Conservation (phyloP, 208 protist genomes). For the Borovskyia barvae region DNA sequence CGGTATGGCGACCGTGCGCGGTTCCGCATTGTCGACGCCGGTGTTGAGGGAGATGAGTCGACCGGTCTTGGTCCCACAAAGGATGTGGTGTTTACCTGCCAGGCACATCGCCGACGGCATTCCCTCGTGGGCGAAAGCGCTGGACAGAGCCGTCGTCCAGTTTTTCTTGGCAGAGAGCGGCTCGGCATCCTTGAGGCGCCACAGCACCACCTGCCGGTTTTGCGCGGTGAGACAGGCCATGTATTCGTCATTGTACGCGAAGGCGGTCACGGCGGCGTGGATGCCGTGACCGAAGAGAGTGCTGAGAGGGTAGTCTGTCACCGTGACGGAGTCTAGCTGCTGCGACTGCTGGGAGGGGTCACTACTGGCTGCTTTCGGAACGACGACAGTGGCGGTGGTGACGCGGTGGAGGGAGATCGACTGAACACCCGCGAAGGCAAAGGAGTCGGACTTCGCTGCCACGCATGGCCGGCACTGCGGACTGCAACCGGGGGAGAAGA, state of each 20-base stretch:
- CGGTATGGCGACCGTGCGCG: conserved; percentile 34
- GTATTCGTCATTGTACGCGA: conserved; percentile 84
- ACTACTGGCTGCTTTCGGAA: conserved; percentile 19
- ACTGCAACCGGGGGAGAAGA: conserved; percentile 68
- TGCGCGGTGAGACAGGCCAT: conserved; percentile 57
- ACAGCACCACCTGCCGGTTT: conserved; percentile 46
- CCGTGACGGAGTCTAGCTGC: conserved; percentile 12
- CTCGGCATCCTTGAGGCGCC: conserved; percentile 54
- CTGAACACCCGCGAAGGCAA: conserved; percentile 59
- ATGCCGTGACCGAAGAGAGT: conserved; percentile 56
- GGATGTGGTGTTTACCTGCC: conserved; percentile 74
- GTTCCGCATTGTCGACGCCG: conserved; percentile 51
- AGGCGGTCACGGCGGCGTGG: conserved; percentile 46
- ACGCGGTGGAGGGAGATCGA: conserved; percentile 60
- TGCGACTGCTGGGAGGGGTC: conserved; percentile 9
- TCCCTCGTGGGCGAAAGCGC: conserved; percentile 62
- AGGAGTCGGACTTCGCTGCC: conserved; percentile 42
- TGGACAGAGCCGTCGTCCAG: conserved; percentile 16
- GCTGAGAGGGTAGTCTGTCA: conserved; percentile 49
- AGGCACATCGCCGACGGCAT: conserved; percentile 68
- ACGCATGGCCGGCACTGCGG: conserved; percentile 53
- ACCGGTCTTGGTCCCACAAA: conserved; percentile 74
- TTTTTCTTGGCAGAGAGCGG: conserved; percentile 47
- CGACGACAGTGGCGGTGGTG: conserved; percentile 20
- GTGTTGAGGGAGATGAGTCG: conserved; percentile 79